Conservation (phyloP, 306 rosid species). For the Luffa aegyptiaca region DNA sequence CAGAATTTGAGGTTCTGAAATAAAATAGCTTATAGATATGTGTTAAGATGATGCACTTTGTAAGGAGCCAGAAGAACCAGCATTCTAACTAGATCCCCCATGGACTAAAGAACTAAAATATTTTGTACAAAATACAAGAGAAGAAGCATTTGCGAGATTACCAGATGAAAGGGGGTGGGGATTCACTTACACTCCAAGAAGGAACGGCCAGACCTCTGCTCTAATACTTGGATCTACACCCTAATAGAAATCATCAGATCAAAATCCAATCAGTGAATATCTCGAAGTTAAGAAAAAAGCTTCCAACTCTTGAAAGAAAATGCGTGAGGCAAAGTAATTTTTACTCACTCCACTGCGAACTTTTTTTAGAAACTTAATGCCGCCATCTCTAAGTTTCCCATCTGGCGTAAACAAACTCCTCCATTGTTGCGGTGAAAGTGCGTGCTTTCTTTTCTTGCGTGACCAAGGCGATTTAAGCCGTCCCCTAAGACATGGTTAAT, state of each 20-base stretch:
- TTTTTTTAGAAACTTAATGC: slow-evolving; percentile 78
- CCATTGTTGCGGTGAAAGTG: slow-evolving; percentile 79
- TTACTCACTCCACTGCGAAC: slow-evolving; percentile 97
- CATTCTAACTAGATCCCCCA: background rate
- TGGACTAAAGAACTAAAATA: background rate
- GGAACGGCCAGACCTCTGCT: slow-evolving; percentile 97
- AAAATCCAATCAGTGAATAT: slow-evolving; percentile 12
- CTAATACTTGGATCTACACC: slow-evolving; percentile 91
- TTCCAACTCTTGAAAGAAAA: background rate
- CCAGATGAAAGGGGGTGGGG: background rate
- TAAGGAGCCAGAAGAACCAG: background rate
- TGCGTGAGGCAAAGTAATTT: slow-evolving; percentile 5
- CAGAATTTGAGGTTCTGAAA: background rate
- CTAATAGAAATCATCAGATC: slow-evolving; percentile 29
- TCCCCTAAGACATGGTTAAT: slow-evolving; percentile 23
- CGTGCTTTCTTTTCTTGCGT: slow-evolving; percentile 81
- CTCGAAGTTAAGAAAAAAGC: slow-evolving; percentile 3
- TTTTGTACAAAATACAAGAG: background rate
- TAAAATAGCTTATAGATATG: background rate
- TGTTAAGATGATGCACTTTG: background rate
- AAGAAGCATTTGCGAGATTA: background rate
- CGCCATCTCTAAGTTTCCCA: slow-evolving; percentile 80
- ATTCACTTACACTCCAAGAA: slow-evolving; percentile 90
- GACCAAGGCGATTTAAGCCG: slow-evolving; percentile 99
- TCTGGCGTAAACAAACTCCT: slow-evolving; percentile 60